Base-by-base conservation (phyloP, 2,329 filamentous ascomycete species). In the Cryphonectria radicalis region DNA sequence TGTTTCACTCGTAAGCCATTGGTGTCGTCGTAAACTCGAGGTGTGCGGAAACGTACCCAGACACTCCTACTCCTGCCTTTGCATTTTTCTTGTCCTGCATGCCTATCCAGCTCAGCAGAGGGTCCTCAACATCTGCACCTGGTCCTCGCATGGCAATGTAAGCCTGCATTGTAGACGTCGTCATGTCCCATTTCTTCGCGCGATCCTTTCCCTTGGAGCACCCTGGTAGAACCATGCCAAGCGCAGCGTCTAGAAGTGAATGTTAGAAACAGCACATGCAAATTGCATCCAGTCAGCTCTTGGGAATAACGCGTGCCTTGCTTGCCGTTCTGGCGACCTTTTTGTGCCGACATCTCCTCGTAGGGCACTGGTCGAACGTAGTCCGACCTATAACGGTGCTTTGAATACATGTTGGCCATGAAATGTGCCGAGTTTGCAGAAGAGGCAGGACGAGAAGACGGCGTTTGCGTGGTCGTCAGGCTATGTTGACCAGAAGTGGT, bases 121-220 rank as follows among this genome's bases (percentile, higher is more conserved):
- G 76, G 28, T 78, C 77, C 0, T 74, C 72, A 3, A 73, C 72
- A 8, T 74, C 73, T 17, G 73, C 72, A 17, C 74, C 71, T 8
- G 78, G 76, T 1, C 80, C 80, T 25, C 77, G 77, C 78, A 82
- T 79, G 19, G 78, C 76, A 11, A 74, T 74, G 69, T 82, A 82
- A 0, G 80, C 78, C 66, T 77, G 74, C 57, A 82, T 72, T 60
- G 73, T 75, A 64, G 66, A 66, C 25, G 59, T 55, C 22, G 72
- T 68, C 42, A 74, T 50, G 57, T 46, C 43, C 70, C 70, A 72
- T 17, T 60, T 28, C 42, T 55, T 32, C 32, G 60, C 50, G 55
- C 35, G 60, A 42, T 60, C 32, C 28, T 67, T 63, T 19, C 28
- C 66, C 40, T 50, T 46, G 35, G 57, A 66, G 42, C 57, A 69